Conservation (phyloP, 805 yeast genomes). For the Hanseniaspora nectarophila region DNA sequence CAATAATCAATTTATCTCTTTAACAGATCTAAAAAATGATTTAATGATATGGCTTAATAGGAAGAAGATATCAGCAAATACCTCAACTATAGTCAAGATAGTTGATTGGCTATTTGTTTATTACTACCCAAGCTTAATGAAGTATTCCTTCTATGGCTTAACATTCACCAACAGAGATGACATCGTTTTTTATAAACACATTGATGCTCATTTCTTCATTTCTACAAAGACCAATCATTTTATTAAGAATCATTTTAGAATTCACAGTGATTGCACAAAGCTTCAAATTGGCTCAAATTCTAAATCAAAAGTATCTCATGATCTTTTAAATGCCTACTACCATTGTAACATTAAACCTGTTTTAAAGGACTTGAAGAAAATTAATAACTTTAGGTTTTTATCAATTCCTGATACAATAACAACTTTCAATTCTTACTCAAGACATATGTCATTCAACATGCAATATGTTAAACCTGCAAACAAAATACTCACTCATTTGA, state of each 20-base stretch:
- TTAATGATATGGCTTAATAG: neutral
- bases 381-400: constrained; percentile 45
- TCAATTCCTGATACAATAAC: constrained; percentile 38
- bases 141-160: constrained; percentile 55
- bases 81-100: neutral
- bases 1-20: neutral
- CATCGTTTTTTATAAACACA: constrained; percentile 44
- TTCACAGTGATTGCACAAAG: constrained; percentile 16
- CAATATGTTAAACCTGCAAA: constrained; percentile 36
- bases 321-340: constrained; percentile 17
- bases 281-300: neutral
- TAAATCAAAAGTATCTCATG: constrained; percentile 16
- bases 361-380: constrained; percentile 39
- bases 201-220: constrained; percentile 41
- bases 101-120: constrained; percentile 44
- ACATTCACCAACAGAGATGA: constrained; percentile 35
- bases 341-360: constrained; percentile 39
- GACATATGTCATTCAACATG: neutral
- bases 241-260: constrained; percentile 18
- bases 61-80: neutral
- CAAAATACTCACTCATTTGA: constrained; percentile 28
- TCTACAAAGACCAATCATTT: constrained; percentile 36
- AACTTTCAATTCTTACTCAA: neutral
- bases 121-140: constrained; percentile 38
- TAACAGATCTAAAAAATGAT: neutral